Evolutionary conservation across 257 asterid genomes (phyloP).

Genomic region (Cordia subcordata): DNA sequence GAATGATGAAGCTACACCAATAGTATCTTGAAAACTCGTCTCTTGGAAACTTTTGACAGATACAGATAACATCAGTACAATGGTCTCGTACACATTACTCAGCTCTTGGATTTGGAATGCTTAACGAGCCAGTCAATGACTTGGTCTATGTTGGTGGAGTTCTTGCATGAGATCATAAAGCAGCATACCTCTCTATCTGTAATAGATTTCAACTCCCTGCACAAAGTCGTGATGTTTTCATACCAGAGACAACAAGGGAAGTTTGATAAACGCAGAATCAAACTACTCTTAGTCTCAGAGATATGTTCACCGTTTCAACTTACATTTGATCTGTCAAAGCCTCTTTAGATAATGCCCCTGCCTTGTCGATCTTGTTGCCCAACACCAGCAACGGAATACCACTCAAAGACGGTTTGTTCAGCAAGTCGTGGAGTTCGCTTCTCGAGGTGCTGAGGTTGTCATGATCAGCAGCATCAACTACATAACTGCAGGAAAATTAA

Average conservation of each 20-base stretch:
- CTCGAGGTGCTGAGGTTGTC: constrained; percentile 77
- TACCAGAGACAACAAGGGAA: not conserved
- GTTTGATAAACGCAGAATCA: not conserved
- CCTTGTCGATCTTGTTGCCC: constrained; percentile 92
- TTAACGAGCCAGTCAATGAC: constrained; percentile 96
- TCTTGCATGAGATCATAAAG: constrained; percentile 97
- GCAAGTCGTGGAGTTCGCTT: constrained; percentile 83
- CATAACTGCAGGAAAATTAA: constrained; percentile 52
- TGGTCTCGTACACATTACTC: constrained; percentile 19
- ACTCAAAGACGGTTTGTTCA: constrained; percentile 79
- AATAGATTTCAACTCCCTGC: constrained; percentile 79
- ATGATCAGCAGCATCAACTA: constrained; percentile 95
- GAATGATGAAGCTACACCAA: constrained; percentile 4
- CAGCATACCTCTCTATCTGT: constrained; percentile 97
- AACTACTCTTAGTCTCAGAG: too few species aligned
- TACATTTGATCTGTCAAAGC: constrained; percentile 90
- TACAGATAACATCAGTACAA: constrained; percentile 2
- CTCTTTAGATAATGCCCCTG: constrained; percentile 67
- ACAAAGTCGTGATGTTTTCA: constrained; percentile 4
- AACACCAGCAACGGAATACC: constrained; percentile 89
- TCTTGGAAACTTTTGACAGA: not conserved
- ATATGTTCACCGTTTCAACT: constrained; percentile 15
- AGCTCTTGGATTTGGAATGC: constrained; percentile 91
- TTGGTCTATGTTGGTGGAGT: constrained; percentile 87
- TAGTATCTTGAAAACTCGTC: constrained; percentile 6